Evolutionary conservation across 768 basidiomycete genomes (phyloP).

Genomic region (Favolaschia claudopus): DNA sequence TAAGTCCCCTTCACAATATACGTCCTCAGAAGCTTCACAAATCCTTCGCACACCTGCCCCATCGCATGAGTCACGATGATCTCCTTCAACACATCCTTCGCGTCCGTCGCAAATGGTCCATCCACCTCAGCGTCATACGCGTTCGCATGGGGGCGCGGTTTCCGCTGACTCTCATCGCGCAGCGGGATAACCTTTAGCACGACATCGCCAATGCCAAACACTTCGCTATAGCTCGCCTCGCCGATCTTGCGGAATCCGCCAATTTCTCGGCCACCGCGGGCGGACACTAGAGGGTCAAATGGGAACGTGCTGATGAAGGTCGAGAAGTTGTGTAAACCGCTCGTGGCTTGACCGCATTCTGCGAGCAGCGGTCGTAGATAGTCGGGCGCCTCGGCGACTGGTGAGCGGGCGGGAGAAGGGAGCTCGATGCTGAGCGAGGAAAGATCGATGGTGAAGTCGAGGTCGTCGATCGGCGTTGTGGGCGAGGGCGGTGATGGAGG

Average conservation of each 20-base stretch:
- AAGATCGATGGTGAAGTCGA: conserved; percentile 61
- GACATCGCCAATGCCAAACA: conserved; percentile 88
- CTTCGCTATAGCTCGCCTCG: conserved; percentile 97
- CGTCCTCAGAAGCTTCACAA: conserved; percentile 81
- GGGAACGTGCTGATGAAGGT: conserved; percentile 86
- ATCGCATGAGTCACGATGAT: conserved; percentile 79
- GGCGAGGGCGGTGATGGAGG: conserved; percentile 64
- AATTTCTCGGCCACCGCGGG: too few relatives aligned
- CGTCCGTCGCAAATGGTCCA: conserved; percentile 74
- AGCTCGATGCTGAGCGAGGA: conserved; percentile 50
- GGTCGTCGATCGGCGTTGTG: conserved; percentile 59
- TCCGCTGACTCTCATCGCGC: conserved; percentile 52
- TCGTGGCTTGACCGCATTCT: conserved; percentile 72
- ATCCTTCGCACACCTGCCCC: conserved; percentile 79
- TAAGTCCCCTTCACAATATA: conserved; percentile 90
- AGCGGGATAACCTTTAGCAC: conserved; percentile 92
- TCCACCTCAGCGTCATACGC: conserved; percentile 55
- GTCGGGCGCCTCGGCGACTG: conserved; percentile 47
- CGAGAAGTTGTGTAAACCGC: conserved; percentile 77
- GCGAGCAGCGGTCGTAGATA: conserved; percentile 70
- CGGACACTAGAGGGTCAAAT: conserved; percentile 68
- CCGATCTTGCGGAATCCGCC: conserved; percentile 86
- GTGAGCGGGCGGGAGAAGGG: conserved; percentile 26
- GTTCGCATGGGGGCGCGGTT: conserved; percentile 17
- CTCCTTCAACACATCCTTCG: conserved; percentile 81